Conservation (phyloP, 2,329 filamentous ascomycete species). For the Aspergillus floridensis region DNA sequence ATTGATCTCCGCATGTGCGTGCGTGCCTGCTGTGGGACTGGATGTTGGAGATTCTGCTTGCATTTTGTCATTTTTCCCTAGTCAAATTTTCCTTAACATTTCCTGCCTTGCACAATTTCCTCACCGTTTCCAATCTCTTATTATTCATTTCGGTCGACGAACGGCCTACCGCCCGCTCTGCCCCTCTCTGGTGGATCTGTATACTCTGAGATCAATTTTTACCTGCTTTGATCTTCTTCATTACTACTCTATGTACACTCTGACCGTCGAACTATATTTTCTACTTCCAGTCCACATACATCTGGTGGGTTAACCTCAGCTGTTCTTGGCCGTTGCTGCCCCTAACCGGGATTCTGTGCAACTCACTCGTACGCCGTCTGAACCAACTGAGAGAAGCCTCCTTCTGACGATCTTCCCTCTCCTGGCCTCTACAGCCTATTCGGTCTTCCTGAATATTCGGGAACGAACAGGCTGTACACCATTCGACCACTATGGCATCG, state of each 20-base stretch:
- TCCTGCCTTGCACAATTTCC: background rate
- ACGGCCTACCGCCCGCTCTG: background rate
- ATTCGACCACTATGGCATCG: slow-evolving; percentile 19
- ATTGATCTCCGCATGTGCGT: background rate
- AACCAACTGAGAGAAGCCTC: background rate
- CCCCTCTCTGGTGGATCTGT: background rate
- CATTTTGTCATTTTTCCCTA: background rate
- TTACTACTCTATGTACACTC: slow-evolving; percentile 3
- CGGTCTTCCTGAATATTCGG: slow-evolving; percentile 17
- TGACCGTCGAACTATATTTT: background rate
- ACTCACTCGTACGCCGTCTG: background rate
- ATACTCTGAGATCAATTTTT: background rate
- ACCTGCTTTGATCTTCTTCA: background rate
- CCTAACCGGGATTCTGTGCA: background rate
- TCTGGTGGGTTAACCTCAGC: background rate
- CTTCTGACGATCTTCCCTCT: background rate
- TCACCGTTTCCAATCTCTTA: background rate
- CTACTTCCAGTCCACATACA: background rate
- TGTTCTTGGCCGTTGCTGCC: background rate
- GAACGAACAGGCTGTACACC: slow-evolving; percentile 23
- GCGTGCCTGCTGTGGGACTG: background rate
- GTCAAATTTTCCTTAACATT: background rate
- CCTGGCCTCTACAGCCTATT: background rate
- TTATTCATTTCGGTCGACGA: background rate
- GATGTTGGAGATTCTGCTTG: background rate